Evolutionary conservation across 495 filamentous ascomycete species (phyloP), one percentile per base, ranked within the genome.

Genomic region (Durotheca rogersii): DNA sequence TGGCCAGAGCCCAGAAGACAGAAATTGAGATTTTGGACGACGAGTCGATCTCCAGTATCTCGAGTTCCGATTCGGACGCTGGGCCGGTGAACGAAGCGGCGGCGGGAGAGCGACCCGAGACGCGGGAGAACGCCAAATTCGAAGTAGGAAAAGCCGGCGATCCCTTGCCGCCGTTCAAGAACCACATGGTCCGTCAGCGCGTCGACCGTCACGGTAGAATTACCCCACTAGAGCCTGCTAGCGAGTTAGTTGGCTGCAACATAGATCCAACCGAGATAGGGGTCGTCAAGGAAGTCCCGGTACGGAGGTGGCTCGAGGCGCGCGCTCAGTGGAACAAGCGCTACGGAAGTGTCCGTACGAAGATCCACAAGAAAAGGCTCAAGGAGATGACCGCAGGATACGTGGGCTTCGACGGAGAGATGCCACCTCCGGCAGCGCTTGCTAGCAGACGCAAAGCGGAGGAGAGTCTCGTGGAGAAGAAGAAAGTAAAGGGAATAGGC

Each of bases 151-250:
- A 75, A 61, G 89, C 90, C 17, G 88, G 89, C n/a, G 87, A 92
- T 62, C 79, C 87, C 9, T 70, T 95, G 0, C 90, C 89, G 3
- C 67, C 79, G 0, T 96, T 90, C 69, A 76, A 81, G 39, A 68
- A 85, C 37, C 84, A 94, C 65, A 95, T 96, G 88, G 90, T 97
- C 46, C 87, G 92, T 3, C 88, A 97, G 62, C 74, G 85, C 16
- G 83, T 97, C 23, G 83, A 87, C 53, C 80, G 86, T 10, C 80
- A 89, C 61, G 92, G 92, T 7, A 68, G 75, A 17, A 79, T 90
- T 23, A 84, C 80, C 48, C 75, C 78, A 4, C 74, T 97, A 1
- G 77, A 81, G 0, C 79, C 83, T 0, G 71, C 76, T 7, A 68
- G 73, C 3, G 76, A 84, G 2, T 76, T 90, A n/a, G 66, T 68